Evolutionary conservation across 108 stramenopile species (phyloP).

Genomic region (Cyclostephanos tholiformis): DNA sequence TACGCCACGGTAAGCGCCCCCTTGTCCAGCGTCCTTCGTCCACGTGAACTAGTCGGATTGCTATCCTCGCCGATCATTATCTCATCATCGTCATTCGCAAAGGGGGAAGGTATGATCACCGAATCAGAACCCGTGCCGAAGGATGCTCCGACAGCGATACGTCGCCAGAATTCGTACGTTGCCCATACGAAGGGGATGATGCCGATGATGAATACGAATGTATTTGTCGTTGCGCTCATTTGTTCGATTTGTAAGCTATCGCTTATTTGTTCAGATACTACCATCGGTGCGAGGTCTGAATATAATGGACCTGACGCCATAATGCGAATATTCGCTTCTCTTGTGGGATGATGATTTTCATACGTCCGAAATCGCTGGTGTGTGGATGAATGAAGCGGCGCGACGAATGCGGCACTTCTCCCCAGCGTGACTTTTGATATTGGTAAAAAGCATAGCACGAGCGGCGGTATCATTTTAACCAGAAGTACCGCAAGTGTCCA

Average conservation of each 20-base stretch:
- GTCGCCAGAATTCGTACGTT: conserved; percentile 85
- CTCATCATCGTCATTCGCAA: conserved; percentile 23
- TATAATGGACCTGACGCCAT: not conserved
- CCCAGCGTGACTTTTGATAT: not conserved
- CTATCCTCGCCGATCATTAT: conserved; percentile 69
- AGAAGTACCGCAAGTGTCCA: no score
- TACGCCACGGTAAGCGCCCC: conserved; percentile 77
- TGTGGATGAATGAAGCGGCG: no score
- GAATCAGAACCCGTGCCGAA: conserved; percentile 86
- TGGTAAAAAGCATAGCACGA: not conserved
- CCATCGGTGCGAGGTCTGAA: not conserved
- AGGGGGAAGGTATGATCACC: conserved; percentile 54
- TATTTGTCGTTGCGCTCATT: conserved; percentile 35
- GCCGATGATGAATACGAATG: conserved; percentile 50
- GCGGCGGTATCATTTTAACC: not conserved
- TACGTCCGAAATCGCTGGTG: no score
- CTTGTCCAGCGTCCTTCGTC: conserved; percentile 63
- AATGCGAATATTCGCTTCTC: not conserved
- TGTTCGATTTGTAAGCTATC: conserved; percentile 29
- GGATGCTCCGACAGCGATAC: conserved; percentile 79
- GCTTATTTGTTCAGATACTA: conserved; percentile 1
- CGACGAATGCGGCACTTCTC: no score
- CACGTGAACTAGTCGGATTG: conserved; percentile 60
- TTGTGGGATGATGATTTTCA: no score
- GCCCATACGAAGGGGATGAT: conserved; percentile 67